Base-by-base conservation (phyloP, 257 asterid genomes). In the Anisodus acutangulus region DNA sequence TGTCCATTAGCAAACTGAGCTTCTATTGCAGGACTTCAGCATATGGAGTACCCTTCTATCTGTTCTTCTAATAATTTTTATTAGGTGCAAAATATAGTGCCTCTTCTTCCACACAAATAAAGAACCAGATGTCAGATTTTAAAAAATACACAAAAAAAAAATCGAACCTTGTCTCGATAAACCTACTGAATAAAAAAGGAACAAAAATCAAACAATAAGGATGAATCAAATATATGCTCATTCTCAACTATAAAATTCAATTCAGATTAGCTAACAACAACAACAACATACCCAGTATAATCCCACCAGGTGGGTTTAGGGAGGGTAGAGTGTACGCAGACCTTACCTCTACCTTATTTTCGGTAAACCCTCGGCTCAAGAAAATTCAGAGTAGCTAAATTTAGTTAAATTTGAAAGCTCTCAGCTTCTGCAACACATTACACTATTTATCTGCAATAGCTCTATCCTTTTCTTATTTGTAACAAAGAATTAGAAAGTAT, bases 1-100 rank as follows among this genome's bases (percentile, higher is more conserved):
- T 15, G 49, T 37, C 66, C 69, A 67, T 84, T 55, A 85, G 58
- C 63, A 76, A 76, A 76, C 45, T 51, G 47, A 49, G 39, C n/a
- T 45, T 19, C 58, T 22, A 22, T 72, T 55, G 60, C 60, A 55
- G 60, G n/a, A 55, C 60, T 55, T 55, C 60, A 0, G 58, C 58
- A 53, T 53, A 53, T 53, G 1, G 58, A 53, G 4, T 54, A 1
- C 58, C 58, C 6, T 54, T 54, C 58, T 12, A 13, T 54, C 17
- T 54, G 4, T 54, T 2, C 2, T 54, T 53, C 58, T 10, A 54
- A 54, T 54, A 12, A 54, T 54, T 1, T 12, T 54, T 54, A 54
- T 11, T 10, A 12, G 11, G 13, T 54, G 58, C 58, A 54, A 10
- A 54, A 10, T 54, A 12, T 5, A 54, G 6, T 9, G 59, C 6